Base-by-base conservation (phyloP, 768 basidiomycete genomes). In the Lanmaoa rubissima region DNA sequence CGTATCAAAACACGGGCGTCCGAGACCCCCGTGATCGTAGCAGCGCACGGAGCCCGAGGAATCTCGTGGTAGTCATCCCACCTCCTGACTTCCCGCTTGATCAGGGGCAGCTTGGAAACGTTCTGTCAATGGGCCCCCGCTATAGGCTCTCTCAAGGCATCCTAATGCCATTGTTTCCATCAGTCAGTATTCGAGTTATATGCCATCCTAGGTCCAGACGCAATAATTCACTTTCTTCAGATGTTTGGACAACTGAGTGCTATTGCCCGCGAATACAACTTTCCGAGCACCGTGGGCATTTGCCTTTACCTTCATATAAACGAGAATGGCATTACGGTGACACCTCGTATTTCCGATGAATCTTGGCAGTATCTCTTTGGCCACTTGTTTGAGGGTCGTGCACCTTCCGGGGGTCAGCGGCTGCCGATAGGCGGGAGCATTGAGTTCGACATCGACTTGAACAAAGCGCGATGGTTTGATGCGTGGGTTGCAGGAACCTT, bases 391-490 rank as follows among this genome's bases (percentile, higher is more conserved):
- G 82, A 85, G 34, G 60, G 77, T 39, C 70, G 74, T 24, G 56
- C 71, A 21, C 62, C 71, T 19, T 54, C 69, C 4, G 59, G 66
- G 42, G 58, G 75, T 56, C 68, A 69, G 24, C 77, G 75, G 49
- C 65, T 81, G 19, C 86, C 90, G 0, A 86, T 95, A 54, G 78
- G 82, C 43, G 94, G 90, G 5, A 85, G 81, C 31, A 80, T 96
- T 31, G 92, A 95, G 72, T 94, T 95, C 68, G 93, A 95, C 71
- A 81, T 95, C 45, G 93, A 95, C 73, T 57, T 82, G 45, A 75
- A 77, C 36, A 81, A 84, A 58, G 93, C 93, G 17, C 79, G 83
- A 31, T 95, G 93, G 93, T 90, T 85, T 63, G 74, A 83, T 17
- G 74, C 83, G 0, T 96, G 90, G 90, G 57, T 85, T 21, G 75